A percentile compares a stretch with the other conserved stretches of the same genome.
phyloP scores from a whole-genome alignment of 805 yeast species.

The Isabelozyma pseudorhagii region DNA sequence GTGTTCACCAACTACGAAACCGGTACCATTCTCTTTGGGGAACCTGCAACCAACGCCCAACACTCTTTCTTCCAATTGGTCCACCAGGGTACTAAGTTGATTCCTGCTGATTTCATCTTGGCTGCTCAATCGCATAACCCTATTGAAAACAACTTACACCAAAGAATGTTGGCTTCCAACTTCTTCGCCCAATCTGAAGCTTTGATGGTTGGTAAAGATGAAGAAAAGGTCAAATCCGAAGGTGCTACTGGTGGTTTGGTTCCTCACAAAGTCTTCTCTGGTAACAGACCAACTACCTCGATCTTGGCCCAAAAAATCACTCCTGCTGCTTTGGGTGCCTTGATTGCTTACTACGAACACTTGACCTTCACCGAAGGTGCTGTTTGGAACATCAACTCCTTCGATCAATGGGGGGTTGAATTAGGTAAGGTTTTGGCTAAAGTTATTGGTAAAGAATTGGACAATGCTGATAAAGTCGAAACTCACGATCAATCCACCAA shows the following conservation, averaged over 20 bases:
- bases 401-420: slow-evolving; percentile 99
- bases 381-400: slow-evolving; percentile 98
- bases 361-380: slow-evolving; percentile 98
- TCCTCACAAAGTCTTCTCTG: slow-evolving; percentile 95
- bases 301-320: slow-evolving; percentile 94
- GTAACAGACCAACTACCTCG: slow-evolving; percentile 98
- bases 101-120: slow-evolving; percentile 93
- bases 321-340: slow-evolving; percentile 93
- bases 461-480: slow-evolving; percentile 44
- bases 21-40: slow-evolving; percentile 94
- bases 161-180: slow-evolving; percentile 97
- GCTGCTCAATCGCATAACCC: slow-evolving; percentile 99
- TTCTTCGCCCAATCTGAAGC: slow-evolving; percentile 99
- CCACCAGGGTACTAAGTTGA: slow-evolving; percentile 97
- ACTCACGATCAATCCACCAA: slow-evolving; percentile 90
- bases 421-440: slow-evolving; percentile 97
- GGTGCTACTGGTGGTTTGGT: slow-evolving; percentile 83
- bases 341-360: slow-evolving; percentile 97
- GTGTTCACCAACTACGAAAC: slow-evolving; percentile 92
- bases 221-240: slow-evolving; percentile 78
- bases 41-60: slow-evolving; percentile 98
- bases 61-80: slow-evolving; percentile 99
- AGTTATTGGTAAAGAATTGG: slow-evolving; percentile 88
- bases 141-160: slow-evolving; percentile 89
- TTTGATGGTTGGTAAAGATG: slow-evolving; percentile 91